These are phyloP conservation scores for Mangifera indica DNA, from an alignment of 345 rosid genomes.

Conservation along the genomic window DNA sequence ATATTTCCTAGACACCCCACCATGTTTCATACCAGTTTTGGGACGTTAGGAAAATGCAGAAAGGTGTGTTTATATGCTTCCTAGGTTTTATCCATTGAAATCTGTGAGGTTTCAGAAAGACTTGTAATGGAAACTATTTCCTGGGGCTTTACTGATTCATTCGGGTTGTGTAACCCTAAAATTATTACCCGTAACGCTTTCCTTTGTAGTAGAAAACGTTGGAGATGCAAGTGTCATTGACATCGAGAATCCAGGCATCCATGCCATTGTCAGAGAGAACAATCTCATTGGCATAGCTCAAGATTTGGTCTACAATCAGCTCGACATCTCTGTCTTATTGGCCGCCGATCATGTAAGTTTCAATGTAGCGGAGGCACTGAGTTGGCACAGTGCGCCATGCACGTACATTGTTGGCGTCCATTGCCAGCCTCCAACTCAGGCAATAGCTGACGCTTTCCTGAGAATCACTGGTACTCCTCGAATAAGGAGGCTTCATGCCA, in stretches of 20 bases:
- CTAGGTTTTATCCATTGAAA: too few relatives aligned
- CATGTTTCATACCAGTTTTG: too few relatives aligned
- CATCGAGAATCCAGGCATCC: conserved; percentile 91
- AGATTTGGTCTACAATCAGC: conserved; percentile 49
- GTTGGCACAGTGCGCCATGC: conserved; percentile 73
- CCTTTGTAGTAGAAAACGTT: conserved; percentile 65
- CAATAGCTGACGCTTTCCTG: conserved; percentile 41
- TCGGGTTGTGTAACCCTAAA: too few relatives aligned
- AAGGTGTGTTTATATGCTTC: too few relatives aligned
- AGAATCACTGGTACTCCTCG: conserved; percentile 4
- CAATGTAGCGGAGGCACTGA: conserved; percentile 53
- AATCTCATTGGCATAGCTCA: conserved; percentile 40
- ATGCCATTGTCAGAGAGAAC: conserved; percentile 43
- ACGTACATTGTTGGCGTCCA: conserved; percentile 74
- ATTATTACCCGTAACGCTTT: conserved; percentile 81
- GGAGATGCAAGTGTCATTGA: conserved; percentile 91
- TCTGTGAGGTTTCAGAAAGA: too few relatives aligned
- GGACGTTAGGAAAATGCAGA: too few relatives aligned
- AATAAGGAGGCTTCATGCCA: not conserved
- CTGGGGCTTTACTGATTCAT: too few relatives aligned
- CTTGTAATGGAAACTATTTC: too few relatives aligned
- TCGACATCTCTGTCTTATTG: conserved; percentile 67
- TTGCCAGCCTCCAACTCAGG: conserved; percentile 82
- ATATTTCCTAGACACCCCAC: too few relatives aligned
- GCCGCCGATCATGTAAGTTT: conserved; percentile 70